These are phyloP conservation scores for Diplotaxis tenuifolia DNA, from an alignment of 345 rosid genomes.

Conservation along the genomic window DNA sequence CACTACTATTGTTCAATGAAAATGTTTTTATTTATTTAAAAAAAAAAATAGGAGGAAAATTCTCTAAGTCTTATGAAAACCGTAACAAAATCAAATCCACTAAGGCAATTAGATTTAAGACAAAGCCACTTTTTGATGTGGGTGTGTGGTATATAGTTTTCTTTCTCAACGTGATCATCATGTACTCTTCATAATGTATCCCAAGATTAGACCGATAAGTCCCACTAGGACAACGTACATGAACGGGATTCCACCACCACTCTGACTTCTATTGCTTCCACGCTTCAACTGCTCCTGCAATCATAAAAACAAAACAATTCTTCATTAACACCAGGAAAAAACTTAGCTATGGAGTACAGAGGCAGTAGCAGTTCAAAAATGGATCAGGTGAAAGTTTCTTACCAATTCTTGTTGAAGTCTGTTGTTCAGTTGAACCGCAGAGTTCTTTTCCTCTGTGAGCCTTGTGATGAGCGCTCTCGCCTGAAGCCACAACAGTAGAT, in stretches of 20 bases:
- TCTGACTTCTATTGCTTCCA: constrained; percentile 41
- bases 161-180: constrained; percentile 37
- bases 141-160: neutral
- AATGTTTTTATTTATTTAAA: neutral
- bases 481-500: constrained; percentile 41
- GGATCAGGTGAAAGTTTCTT: constrained; percentile 17
- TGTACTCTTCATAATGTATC: constrained; percentile 64
- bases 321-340: neutral
- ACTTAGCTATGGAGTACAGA: neutral
- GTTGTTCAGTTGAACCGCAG: constrained; percentile 47
- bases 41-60: neutral
- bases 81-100: constrained; percentile 13
- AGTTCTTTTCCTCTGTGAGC: constrained; percentile 59
- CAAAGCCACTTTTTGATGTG: constrained; percentile 7
- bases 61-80: constrained; percentile 23
- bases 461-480: constrained; percentile 48
- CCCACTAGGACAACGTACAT: constrained; percentile 59
- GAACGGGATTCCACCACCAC: constrained; percentile 45
- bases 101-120: constrained; percentile 13
- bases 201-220: constrained; percentile 65
- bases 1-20: neutral
- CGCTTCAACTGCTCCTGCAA: constrained; percentile 67
- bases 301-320: too few relatives aligned
- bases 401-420: constrained; percentile 73
- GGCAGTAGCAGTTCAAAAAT: neutral